Percentiles rank a stretch among this genome's conserved stretches.
Conservation (phyloP, 768 basidiomycete species). For the Mycena maculata region DNA sequence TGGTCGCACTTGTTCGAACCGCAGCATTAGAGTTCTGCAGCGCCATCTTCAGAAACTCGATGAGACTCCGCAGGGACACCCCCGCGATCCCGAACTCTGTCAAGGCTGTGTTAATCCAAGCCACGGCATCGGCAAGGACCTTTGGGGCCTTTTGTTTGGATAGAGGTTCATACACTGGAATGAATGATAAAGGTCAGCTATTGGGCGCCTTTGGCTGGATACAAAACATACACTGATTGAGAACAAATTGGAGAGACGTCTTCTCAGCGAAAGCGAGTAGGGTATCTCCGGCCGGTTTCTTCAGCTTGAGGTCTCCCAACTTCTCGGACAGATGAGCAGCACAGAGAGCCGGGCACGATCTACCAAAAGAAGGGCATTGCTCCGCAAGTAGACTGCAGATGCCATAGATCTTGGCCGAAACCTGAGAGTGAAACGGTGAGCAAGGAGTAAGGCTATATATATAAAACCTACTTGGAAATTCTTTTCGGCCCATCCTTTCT, state of each 20-base stretch:
- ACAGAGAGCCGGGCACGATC: slow-evolving; percentile 84
- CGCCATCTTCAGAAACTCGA: slow-evolving; percentile 89
- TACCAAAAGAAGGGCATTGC: slow-evolving; percentile 83
- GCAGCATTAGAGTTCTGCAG: slow-evolving; percentile 94
- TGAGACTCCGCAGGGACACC: slow-evolving; percentile 82
- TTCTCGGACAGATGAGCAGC: slow-evolving; percentile 91
- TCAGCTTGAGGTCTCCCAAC: slow-evolving; percentile 94
- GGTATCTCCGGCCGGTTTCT: slow-evolving; percentile 94
- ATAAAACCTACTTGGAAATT: slow-evolving; percentile 85
- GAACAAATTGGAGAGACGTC: slow-evolving; percentile 93
- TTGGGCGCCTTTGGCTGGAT: not conserved
- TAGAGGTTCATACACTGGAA: slow-evolving; percentile 89
- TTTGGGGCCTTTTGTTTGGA: slow-evolving; percentile 98
- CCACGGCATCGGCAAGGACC: slow-evolving; percentile 89
- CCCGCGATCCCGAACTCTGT: slow-evolving; percentile 93
- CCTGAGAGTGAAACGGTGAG: slow-evolving; percentile 57
- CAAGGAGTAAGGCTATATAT: not conserved
- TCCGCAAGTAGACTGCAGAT: slow-evolving; percentile 81
- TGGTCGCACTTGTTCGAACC: slow-evolving; percentile 94
- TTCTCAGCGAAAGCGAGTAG: slow-evolving; percentile 89
- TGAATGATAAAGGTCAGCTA: slow-evolving; percentile 15
- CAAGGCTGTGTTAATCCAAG: slow-evolving; percentile 89
- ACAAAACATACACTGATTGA: slow-evolving; percentile 80
- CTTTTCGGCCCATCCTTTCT: slow-evolving; percentile 98
- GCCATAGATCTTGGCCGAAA: slow-evolving; percentile 89